Evolutionary conservation across 192 early-diverging fungal genomes (phyloP).

Genomic region (Entomortierella beljakovae): DNA sequence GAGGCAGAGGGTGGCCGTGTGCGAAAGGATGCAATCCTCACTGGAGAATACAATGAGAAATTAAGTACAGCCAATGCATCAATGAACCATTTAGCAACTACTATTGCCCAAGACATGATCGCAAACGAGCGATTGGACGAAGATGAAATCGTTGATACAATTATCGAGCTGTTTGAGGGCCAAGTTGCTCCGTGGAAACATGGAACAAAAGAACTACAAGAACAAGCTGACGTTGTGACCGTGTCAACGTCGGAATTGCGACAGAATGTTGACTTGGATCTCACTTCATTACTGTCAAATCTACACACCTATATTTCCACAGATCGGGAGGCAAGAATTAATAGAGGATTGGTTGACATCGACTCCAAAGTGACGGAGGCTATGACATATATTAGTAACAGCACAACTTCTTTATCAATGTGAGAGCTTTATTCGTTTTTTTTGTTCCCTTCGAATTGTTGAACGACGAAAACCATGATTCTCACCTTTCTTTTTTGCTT

Average conservation of each 20-base stretch:
- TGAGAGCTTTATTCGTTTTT: neutral
- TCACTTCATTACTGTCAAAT: neutral
- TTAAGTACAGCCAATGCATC: neutral
- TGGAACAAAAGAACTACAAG: conserved; percentile 7
- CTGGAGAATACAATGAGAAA: neutral
- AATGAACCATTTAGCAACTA: neutral
- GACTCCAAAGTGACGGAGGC: conserved; percentile 8
- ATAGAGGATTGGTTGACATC: neutral
- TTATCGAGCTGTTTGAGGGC: conserved; percentile 8
- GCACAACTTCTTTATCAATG: neutral
- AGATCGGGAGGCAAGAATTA: neutral
- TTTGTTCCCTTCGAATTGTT: neutral
- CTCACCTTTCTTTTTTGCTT: neutral
- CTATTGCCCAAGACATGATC: conserved; percentile 6
- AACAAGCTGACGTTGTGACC: neutral
- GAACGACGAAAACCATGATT: neutral
- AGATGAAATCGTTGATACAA: conserved; percentile 1
- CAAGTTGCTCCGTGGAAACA: conserved; percentile 21
- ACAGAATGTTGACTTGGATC: conserved; percentile 1
- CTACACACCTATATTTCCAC: neutral
- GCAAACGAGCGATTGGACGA: neutral
- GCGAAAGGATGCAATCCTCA: neutral
- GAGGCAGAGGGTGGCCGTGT: neutral
- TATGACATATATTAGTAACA: conserved; percentile 11
- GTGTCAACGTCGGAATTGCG: neutral